Evolutionary conservation across 164 flowering plant genomes (phyloP).

Genomic region (Vitis rupestris): DNA sequence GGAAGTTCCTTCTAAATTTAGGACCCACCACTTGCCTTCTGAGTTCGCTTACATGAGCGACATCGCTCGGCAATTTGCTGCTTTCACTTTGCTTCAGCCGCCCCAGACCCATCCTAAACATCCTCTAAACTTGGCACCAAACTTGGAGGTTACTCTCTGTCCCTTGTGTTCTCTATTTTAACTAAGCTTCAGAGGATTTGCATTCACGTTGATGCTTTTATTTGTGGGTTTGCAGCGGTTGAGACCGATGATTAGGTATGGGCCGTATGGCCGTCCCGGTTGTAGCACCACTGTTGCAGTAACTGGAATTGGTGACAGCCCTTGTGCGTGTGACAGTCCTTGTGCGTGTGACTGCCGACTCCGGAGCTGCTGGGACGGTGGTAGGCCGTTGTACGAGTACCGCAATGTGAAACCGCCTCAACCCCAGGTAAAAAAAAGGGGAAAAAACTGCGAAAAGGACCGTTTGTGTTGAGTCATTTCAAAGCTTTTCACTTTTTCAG

Average conservation of each 20-base stretch:
- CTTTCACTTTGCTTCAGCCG: conserved; percentile 8
- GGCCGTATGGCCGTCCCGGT: neutral
- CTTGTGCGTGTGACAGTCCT: neutral
- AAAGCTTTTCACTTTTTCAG: conserved; percentile 9
- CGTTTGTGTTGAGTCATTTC: conserved; percentile 2
- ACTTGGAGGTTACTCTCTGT: conserved; percentile 8
- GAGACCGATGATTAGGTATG: conserved; percentile 1
- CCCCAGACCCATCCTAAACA: neutral
- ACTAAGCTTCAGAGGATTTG: neutral
- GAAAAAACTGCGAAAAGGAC: no score
- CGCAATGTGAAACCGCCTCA: conserved; percentile 9
- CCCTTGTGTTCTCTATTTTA: neutral
- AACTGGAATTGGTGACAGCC: neutral
- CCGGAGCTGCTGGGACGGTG: neutral
- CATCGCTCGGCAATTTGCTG: conserved; percentile 10
- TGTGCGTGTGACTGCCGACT: neutral
- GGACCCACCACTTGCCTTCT: neutral
- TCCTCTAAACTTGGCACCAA: neutral
- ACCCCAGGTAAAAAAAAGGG: conserved; percentile 1
- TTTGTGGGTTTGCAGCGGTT: conserved; percentile 11
- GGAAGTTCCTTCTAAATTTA: conserved; percentile 14
- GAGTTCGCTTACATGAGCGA: conserved; percentile 12
- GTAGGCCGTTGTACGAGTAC: neutral
- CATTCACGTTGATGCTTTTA: neutral
- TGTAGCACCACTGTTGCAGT: neutral